Evolutionary conservation across 2,329 filamentous ascomycete species (phyloP).

Genomic region (Diaporthe ilicicola): DNA sequence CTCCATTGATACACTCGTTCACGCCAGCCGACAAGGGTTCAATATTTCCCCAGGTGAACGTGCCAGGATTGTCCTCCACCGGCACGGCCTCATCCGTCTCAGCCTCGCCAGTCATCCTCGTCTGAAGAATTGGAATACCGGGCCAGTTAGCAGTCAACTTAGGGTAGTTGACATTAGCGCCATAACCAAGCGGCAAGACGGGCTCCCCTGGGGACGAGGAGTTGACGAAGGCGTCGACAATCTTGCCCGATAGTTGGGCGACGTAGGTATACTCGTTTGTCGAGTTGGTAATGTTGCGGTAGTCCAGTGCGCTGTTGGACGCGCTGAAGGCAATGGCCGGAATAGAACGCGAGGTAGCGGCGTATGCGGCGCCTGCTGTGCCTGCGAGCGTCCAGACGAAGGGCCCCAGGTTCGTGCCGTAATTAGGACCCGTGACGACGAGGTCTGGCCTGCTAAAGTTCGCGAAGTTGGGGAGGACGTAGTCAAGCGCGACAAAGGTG

Average conservation of each 20-base stretch:
- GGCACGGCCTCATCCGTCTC: conserved; percentile 54
- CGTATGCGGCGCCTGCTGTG: conserved; percentile 59
- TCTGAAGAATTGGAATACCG: conserved; percentile 54
- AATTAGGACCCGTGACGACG: conserved; percentile 64
- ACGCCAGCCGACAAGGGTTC: conserved; percentile 49
- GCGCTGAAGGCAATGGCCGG: conserved; percentile 60
- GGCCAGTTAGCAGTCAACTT: conserved; percentile 50
- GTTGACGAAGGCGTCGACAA: conserved; percentile 54
- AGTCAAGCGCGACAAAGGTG: conserved; percentile 65
- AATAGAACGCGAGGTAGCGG: conserved; percentile 56
- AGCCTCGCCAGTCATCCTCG: conserved; percentile 58
- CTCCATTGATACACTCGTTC: conserved; percentile 60
- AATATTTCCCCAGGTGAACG: conserved; percentile 53
- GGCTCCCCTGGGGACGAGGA: conserved; percentile 43
- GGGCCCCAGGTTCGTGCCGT: conserved; percentile 60
- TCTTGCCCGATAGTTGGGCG: conserved; percentile 51
- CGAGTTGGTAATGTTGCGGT: conserved; percentile 14
- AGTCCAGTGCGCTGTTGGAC: conserved; percentile 43
- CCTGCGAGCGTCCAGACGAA: conserved; percentile 63
- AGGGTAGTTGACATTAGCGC: conserved; percentile 60
- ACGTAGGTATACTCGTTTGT: conserved; percentile 51
- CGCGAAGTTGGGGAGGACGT: conserved; percentile 59
- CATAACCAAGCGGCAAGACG: conserved; percentile 58
- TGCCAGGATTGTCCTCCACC: conserved; percentile 48
- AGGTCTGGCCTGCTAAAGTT: conserved; percentile 61